Base-by-base conservation (phyloP, 305 asterid genomes). In the Nicotiana rustica region DNA sequence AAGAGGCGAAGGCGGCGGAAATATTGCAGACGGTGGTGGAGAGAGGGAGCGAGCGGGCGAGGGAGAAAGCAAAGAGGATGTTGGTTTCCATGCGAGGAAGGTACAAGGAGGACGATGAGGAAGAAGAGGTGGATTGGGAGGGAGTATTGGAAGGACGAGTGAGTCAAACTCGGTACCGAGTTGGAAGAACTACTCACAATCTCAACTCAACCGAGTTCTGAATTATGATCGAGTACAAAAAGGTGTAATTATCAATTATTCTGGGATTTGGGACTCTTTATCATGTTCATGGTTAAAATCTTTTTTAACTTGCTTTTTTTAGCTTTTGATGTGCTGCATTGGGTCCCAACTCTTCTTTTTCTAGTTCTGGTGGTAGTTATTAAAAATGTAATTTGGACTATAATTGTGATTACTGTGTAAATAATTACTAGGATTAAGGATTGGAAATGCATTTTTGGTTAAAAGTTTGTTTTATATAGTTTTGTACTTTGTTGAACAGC, bases 41-140 rank as follows among this genome's bases (percentile, higher is more conserved):
- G 83, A 44, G 36, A 29, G 95, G 91, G 13, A 88, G 92, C 67
- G 92, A 90, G 52, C 92, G 96, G 47, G 94, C 94, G 0, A 90
- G 86, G 86, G 97, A 90, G 90, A 94, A 92, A 82, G 95, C 94
- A 2, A 75, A 84, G 86, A 80, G 88, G 85, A 84, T 93, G 52
- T 56, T 92, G 85, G 83, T 76, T 82, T 84, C 71, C 78, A 49
- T 93, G 85, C 83, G 91, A 7, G 93, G 82, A 76, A 82, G 90
- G 84, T 86, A 90, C 35, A 75, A 75, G 64, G 78, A 79, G 82
- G 91, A 62, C 82, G 90, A 75, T 67, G 89, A 84, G 0, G 80
- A 83, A 31, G 90, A 88, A n/a, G 97, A 91, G 80, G 93, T 90
- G 59, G 95, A 94, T 15, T 89, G 95, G 96, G 98, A 92, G 49